A percentile compares a stretch with the other conserved stretches of the same genome.
Evolutionary conservation across 2,329 filamentous ascomycete genomes (phyloP).

Genomic region (Cladophialophora immunda): DNA sequence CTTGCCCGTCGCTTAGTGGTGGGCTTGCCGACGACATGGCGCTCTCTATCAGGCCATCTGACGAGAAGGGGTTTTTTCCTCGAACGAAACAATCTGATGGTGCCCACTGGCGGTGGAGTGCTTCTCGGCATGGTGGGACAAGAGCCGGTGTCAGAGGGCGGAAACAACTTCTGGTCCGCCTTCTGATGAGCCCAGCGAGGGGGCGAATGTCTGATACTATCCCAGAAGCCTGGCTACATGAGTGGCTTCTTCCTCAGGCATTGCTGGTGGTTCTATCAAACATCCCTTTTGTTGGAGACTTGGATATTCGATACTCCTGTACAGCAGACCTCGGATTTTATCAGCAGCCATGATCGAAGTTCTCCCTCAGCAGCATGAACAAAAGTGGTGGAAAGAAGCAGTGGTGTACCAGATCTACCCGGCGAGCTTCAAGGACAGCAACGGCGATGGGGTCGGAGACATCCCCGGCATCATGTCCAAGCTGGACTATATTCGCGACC

Average conservation of each 20-base stretch:
- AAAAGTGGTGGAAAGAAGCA: slow-evolving; percentile 67
- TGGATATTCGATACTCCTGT: too few species aligned
- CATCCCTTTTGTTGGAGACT: too few species aligned
- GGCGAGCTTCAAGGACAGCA: slow-evolving; percentile 66
- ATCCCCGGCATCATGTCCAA: slow-evolving; percentile 70
- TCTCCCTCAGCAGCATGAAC: slow-evolving; percentile 8
- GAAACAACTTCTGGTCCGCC: neutral
- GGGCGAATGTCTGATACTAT: neutral
- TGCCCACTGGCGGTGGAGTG: neutral
- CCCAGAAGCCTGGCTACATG: neutral
- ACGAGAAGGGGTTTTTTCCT: neutral
- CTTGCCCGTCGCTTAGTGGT: neutral
- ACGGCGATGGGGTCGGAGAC: slow-evolving; percentile 68
- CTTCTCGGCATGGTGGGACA: neutral
- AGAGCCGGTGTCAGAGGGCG: neutral
- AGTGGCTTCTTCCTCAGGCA: neutral
- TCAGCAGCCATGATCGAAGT: neutral
- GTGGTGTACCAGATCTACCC: slow-evolving; percentile 70
- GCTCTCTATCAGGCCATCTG: neutral
- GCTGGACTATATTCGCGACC: slow-evolving; percentile 66
- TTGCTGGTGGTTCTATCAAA: neutral
- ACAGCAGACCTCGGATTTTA: too few species aligned
- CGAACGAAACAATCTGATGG: neutral
- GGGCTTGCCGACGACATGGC: neutral
- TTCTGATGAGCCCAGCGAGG: neutral